Evolutionary conservation across 2,329 filamentous ascomycete genomes (phyloP).

Genomic region (Beauveria bassiana): DNA sequence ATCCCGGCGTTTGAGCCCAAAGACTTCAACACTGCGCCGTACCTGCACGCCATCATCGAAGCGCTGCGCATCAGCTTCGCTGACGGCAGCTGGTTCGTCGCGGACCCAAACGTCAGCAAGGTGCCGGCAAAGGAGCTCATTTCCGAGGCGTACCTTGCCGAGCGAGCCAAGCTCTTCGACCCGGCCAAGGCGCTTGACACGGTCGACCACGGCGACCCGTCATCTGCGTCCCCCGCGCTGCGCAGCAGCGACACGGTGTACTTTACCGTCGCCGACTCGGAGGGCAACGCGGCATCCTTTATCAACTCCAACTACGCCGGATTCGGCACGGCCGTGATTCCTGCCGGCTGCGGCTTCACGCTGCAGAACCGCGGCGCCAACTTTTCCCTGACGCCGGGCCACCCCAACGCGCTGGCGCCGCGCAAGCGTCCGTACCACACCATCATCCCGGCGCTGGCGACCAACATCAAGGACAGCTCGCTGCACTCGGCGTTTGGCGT

Average conservation of each 20-base stretch:
- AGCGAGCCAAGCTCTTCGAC: conserved; percentile 54
- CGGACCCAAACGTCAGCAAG: conserved; percentile 66
- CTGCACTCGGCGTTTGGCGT: conserved; percentile 87
- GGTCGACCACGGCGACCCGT: conserved; percentile 54
- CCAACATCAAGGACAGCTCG: conserved; percentile 63
- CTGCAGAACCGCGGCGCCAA: conserved; percentile 89
- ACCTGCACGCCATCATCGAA: conserved; percentile 83
- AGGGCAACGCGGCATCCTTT: conserved; percentile 88
- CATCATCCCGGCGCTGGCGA: conserved; percentile 89
- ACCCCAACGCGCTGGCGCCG: conserved; percentile 75
- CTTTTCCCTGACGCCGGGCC: conserved; percentile 62
- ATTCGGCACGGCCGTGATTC: conserved; percentile 83
- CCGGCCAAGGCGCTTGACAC: conserved; percentile 50
- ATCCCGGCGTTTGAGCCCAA: conserved; percentile 61
- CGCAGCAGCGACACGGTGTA: conserved; percentile 90
- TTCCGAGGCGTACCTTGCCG: conserved; percentile 63
- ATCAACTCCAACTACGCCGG: conserved; percentile 94
- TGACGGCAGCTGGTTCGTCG: conserved; percentile 83
- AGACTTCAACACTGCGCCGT: conserved; percentile 75
- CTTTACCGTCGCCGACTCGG: conserved; percentile 72
- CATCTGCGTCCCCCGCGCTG: conserved; percentile 60
- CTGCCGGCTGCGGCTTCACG: conserved; percentile 79
- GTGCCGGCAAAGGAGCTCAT: conserved; percentile 67
- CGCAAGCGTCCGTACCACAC: conserved; percentile 93
- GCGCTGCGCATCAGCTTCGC: conserved; percentile 82